A percentile compares a stretch with the other conserved stretches of the same genome.
Evolutionary conservation across 108 stramenopile species (phyloP).

Genomic region (Cyclostephanos tholiformis): DNA sequence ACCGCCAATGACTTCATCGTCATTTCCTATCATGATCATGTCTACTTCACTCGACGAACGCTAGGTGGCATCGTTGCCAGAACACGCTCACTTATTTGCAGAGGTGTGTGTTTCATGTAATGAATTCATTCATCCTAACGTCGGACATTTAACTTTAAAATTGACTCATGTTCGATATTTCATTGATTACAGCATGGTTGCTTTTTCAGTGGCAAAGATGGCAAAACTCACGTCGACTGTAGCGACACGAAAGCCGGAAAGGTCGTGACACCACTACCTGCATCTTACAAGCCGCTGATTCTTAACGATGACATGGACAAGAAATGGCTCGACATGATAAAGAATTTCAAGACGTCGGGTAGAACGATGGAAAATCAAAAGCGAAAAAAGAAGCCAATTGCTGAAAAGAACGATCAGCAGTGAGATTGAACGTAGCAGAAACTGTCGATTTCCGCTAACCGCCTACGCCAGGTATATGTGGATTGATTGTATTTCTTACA

Average conservation of each 20-base stretch:
- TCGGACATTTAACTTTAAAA: not conserved
- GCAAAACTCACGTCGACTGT: constrained; percentile 35
- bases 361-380: not conserved
- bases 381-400: not conserved
- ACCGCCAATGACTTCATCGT: constrained; percentile 11
- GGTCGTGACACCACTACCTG: constrained; percentile 32
- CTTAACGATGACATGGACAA: constrained; percentile 43
- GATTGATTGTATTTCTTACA: no score
- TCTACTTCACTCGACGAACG: constrained; percentile 8
- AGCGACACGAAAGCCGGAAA: constrained; percentile 19
- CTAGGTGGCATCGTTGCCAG: constrained; percentile 54
- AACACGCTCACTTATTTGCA: constrained; percentile 64
- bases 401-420: not conserved
- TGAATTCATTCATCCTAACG: not conserved
- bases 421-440: not conserved
- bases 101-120: constrained; percentile 35
- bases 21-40: not conserved
- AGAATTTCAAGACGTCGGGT: constrained; percentile 29
- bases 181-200: constrained; percentile 29
- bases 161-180: not conserved
- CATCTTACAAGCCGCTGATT: constrained; percentile 34
- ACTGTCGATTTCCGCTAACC: not conserved
- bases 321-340: constrained; percentile 40
- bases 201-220: constrained; percentile 25
- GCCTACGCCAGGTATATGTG: no score